Evolutionary conservation across 2,329 filamentous ascomycete species (phyloP), one percentile per base, ranked within the genome.

Genomic region (Plectosphaerella cucumerina): DNA sequence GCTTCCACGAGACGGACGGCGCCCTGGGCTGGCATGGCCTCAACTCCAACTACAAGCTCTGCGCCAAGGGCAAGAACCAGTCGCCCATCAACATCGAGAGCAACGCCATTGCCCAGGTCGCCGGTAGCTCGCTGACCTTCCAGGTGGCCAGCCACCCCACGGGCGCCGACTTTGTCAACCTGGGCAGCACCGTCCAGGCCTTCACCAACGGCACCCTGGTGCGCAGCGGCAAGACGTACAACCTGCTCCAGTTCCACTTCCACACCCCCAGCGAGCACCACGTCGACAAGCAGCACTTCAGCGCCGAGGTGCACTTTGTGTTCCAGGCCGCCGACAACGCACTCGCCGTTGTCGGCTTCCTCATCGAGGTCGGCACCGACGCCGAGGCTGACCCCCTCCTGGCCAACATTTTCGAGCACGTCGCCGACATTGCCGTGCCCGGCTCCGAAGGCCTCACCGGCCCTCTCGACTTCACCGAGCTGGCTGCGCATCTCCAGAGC

Each of bases 221-320:
- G 0, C 60, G 76, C 22, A 65, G 58, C 2, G 69, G 66, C 31
- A 62, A 62, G 15, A 59, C 66, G n/a, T 81, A 75, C 62, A 59
- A 56, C 0, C 67, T 82, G 14, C 65, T 65, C 44, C 80, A 84
- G 57, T 83, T 82, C 66, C 81, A 84, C 63, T 80, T 84, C 66
- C 81, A 84, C 60, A 77, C 78, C 0, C 80, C 81, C 1, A 78
- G 77, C 42, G 81, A 85, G 68, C 81, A 85, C 58, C 71, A 74
- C 45, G 67, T 83, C 61, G 56, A 72, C 60, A 63, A 71, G 8
- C 65, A 69, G 55, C 61, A 66, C 57, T 72, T 62, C 50, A 65
- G 70, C 15, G 58, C 70, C 54, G 71, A 74, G 55, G 65, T 69
- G 23, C 71, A 73, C 57, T 70, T 73, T 54, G 71, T 74, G 6